Percentiles rank a stretch among this genome's conserved stretches.
These are phyloP conservation scores for Chrysoporthe cubensis DNA, from an alignment of 2,329 filamentous ascomycete species.

Conservation along the genomic window DNA sequence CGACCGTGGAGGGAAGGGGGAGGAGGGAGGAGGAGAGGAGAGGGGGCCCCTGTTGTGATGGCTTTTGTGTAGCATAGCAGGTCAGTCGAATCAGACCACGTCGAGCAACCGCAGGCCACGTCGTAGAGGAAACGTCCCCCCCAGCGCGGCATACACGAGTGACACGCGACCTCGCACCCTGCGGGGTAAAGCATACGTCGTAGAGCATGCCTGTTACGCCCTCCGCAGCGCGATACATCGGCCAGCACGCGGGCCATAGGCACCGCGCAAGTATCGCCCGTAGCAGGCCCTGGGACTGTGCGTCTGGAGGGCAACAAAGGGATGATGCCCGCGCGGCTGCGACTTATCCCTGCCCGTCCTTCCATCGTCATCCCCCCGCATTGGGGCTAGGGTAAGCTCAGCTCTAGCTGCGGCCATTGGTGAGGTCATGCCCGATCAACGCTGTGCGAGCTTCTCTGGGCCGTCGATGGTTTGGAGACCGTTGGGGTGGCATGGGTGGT, in stretches of 20 bases:
- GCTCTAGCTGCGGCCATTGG: background rate
- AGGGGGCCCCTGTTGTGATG: background rate
- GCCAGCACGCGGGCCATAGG: background rate
- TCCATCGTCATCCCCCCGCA: conserved; percentile 13
- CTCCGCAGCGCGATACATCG: background rate
- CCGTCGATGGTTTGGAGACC: background rate
- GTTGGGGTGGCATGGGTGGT: background rate
- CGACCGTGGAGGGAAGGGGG: background rate
- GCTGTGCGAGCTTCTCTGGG: background rate
- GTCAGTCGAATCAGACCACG: background rate
- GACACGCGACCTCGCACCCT: background rate
- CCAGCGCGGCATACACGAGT: background rate
- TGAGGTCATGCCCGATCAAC: conserved; percentile 14
- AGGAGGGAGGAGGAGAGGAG: background rate
- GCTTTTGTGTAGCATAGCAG: background rate
- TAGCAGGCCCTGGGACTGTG: background rate
- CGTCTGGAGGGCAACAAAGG: background rate
- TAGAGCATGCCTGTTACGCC: background rate
- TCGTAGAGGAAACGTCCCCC: background rate
- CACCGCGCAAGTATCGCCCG: background rate
- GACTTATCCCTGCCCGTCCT: background rate
- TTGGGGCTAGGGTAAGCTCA: conserved; percentile 6
- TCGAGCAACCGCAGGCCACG: background rate
- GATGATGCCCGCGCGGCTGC: conserved; percentile 3
- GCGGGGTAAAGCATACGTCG: background rate